Conservation (phyloP, 306 rosid species). For the Prinsepia uniflora region DNA sequence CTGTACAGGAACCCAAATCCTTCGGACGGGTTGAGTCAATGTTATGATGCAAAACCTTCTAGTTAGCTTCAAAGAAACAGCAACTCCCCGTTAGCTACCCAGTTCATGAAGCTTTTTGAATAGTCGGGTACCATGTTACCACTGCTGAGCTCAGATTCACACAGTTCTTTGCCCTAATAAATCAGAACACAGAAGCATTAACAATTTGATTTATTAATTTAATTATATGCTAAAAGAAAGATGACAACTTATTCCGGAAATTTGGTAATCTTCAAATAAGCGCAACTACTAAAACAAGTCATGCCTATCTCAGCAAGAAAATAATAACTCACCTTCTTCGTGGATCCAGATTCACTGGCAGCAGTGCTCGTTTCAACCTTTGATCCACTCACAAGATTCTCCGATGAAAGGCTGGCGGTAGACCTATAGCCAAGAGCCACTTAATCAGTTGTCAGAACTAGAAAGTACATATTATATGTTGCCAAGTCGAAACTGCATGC, state of each 20-base stretch:
- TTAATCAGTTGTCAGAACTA: slow-evolving; percentile 8
- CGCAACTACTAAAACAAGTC: neutral
- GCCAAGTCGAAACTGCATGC: neutral
- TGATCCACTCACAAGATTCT: slow-evolving; percentile 51
- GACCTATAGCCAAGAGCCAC: slow-evolving; percentile 43
- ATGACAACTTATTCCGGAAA: neutral
- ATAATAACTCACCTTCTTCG: slow-evolving; percentile 51
- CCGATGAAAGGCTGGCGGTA: slow-evolving; percentile 51
- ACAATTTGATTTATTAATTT: neutral
- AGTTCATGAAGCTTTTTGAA: slow-evolving; percentile 14
- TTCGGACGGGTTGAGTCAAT: slow-evolving; percentile 25
- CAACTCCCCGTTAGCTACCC: slow-evolving; percentile 32
- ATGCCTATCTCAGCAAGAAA: neutral
- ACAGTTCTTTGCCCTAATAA: slow-evolving; percentile 40
- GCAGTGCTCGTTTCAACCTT: slow-evolving; percentile 43
- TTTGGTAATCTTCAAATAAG: neutral
- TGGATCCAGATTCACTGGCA: slow-evolving; percentile 55
- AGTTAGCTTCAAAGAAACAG: slow-evolving; percentile 23
- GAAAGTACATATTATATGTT: neutral
- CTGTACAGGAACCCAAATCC: slow-evolving; percentile 29
- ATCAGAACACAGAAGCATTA: neutral
- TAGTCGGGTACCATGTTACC: neutral
- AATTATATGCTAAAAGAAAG: neutral
- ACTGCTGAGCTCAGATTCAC: neutral
- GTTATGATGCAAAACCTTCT: slow-evolving; percentile 14